Percentiles rank a stretch among this genome's conserved stretches.
Evolutionary conservation across 1,284 basidiomycete genomes (phyloP).

Genomic region (Xerocomus amazonicus): DNA sequence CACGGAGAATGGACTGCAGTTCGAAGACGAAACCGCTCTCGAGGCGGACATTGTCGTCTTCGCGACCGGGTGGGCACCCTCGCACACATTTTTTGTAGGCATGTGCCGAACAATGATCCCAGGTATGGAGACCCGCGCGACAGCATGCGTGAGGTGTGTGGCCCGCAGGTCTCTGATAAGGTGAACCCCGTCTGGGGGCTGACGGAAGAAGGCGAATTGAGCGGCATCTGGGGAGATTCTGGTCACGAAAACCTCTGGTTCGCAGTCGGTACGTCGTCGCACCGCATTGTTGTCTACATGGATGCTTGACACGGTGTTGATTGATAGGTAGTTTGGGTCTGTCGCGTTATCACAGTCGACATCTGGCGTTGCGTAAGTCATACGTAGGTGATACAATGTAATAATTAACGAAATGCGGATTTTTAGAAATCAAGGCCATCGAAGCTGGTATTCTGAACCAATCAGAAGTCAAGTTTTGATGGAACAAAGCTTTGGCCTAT

Average conservation of each 20-base stretch:
- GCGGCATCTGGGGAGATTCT: constrained; percentile 35
- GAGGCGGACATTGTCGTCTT: constrained; percentile 47
- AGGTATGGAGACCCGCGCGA: constrained; percentile 30
- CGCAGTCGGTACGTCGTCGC: constrained; percentile 27
- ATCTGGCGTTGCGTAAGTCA: constrained; percentile 38
- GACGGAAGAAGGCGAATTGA: constrained; percentile 44
- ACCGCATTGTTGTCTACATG: not conserved
- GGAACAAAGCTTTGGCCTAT: not conserved
- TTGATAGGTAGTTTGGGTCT: constrained; percentile 33
- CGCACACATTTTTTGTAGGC: too few relatives aligned
- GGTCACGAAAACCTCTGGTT: constrained; percentile 36
- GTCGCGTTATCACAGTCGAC: constrained; percentile 35
- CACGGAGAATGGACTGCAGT: constrained; percentile 35
- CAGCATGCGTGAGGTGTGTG: constrained; percentile 37
- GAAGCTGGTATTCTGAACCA: constrained; percentile 28
- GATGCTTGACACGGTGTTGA: not conserved
- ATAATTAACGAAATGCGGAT: not conserved
- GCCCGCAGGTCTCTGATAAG: constrained; percentile 36
- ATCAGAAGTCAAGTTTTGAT: constrained; percentile 22
- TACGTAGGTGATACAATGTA: not conserved
- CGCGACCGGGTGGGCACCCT: constrained; percentile 36
- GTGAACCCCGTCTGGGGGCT: constrained; percentile 43
- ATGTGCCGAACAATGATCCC: too few relatives aligned
- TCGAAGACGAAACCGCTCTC: constrained; percentile 43
- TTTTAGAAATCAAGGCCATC: constrained; percentile 33